Percentiles rank a stretch among this genome's conserved stretches.
Conservation (phyloP, 768 basidiomycete species). For the Clathrus columnatus region DNA sequence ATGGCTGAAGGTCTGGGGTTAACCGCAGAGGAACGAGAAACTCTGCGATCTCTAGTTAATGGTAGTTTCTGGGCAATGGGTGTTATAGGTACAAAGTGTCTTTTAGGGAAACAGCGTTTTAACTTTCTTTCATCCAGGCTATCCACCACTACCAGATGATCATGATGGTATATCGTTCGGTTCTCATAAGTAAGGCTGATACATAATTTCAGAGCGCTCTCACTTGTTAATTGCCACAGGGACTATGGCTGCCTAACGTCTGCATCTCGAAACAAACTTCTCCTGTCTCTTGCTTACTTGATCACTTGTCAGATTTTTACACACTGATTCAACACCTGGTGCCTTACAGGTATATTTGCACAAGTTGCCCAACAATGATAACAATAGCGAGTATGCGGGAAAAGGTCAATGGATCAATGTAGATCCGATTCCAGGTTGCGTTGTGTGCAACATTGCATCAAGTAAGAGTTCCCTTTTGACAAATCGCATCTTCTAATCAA, state of each 20-base stretch:
- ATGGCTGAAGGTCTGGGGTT: slow-evolving; percentile 79
- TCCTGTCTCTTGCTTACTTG: background rate
- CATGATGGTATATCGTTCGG: slow-evolving; percentile 85
- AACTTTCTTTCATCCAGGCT: slow-evolving; percentile 39
- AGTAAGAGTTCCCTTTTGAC: slow-evolving; percentile 40
- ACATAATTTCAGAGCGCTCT: background rate
- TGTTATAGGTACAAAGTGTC: slow-evolving; percentile 51
- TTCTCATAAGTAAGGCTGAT: slow-evolving; percentile 63
- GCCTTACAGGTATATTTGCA: slow-evolving; percentile 77
- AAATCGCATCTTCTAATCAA: background rate
- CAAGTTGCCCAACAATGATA: slow-evolving; percentile 25
- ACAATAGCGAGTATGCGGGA: background rate
- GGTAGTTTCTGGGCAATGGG: slow-evolving; percentile 90
- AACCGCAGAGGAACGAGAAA: slow-evolving; percentile 58
- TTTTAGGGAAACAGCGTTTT: slow-evolving; percentile 5
- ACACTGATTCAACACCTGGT: slow-evolving; percentile 68
- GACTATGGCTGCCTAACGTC: slow-evolving; percentile 91
- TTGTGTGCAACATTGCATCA: slow-evolving; percentile 90
- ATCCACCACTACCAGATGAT: slow-evolving; percentile 74
- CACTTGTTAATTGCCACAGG: slow-evolving; percentile 31
- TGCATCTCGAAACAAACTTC: slow-evolving; percentile 14
- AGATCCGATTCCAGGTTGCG: slow-evolving; percentile 71
- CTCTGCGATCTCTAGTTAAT: slow-evolving; percentile 60
- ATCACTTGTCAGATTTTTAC: slow-evolving; percentile 54
- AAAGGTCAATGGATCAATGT: slow-evolving; percentile 62